A percentile compares a stretch with the other conserved stretches of the same genome.
These are phyloP conservation scores for Pseudogymnoascus sp. DNA, from an alignment of 2,329 filamentous ascomycete genomes.

Conservation along the genomic window DNA sequence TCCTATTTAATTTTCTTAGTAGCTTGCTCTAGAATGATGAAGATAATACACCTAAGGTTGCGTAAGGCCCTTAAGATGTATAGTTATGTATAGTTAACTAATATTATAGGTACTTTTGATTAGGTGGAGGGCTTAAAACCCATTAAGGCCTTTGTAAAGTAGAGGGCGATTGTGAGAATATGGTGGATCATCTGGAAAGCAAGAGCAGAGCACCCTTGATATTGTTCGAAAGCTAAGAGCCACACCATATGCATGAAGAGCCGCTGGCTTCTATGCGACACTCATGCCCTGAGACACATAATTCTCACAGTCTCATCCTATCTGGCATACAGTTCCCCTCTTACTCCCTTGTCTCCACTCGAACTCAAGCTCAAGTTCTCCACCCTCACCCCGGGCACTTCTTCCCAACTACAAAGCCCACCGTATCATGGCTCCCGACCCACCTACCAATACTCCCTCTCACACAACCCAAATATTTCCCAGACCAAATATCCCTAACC, in stretches of 20 bases:
- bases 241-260: no score
- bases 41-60: not conserved
- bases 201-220: no score
- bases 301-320: no score
- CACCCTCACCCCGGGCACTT: constrained; percentile 28
- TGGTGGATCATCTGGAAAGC: no score
- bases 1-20: constrained; percentile 18
- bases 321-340: not conserved
- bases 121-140: constrained; percentile 13
- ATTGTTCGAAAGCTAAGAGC: no score
- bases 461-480: constrained; percentile 35
- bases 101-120: constrained; percentile 14
- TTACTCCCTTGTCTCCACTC: constrained; percentile 16
- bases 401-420: constrained; percentile 23
- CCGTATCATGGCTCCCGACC: constrained; percentile 34
- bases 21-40: not conserved
- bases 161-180: no score
- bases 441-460: constrained; percentile 26
- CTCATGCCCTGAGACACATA: no score
- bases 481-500: constrained; percentile 43
- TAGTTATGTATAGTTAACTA: constrained; percentile 15
- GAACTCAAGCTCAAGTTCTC: constrained; percentile 23
- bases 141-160: not conserved
- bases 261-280: no score
- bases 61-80: constrained; percentile 13